phyloP scores from a whole-genome alignment of 2,329 filamentous ascomycete genomes.

The Cladosporium colombiae region DNA sequence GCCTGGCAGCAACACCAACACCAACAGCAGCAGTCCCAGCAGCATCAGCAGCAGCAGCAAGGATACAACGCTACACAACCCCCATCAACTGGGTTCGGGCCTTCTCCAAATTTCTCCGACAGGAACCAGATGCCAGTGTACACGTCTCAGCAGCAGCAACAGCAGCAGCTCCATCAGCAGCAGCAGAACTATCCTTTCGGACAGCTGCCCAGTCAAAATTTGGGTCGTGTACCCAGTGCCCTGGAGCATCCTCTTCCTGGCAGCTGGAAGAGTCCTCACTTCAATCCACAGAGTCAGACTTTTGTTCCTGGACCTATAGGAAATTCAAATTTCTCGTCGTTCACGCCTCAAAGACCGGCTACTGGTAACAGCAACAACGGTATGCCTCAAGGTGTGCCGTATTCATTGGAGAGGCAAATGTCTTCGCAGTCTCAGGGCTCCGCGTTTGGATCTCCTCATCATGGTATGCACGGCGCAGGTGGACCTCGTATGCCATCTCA shows the following conservation, averaged over 20 bases:
- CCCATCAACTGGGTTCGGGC: background rate
- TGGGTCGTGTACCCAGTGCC: constrained; percentile 70
- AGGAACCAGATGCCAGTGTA: constrained; percentile 5
- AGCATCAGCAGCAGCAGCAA: constrained; percentile 28
- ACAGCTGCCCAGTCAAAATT: constrained; percentile 70
- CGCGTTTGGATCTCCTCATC: constrained; percentile 29
- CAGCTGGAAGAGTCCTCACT: constrained; percentile 79
- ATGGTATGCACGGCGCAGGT: constrained; percentile 12
- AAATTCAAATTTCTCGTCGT: constrained; percentile 22
- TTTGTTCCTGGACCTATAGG: constrained; percentile 69
- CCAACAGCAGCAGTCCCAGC: background rate
- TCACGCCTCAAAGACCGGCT: constrained; percentile 28
- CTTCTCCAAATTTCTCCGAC: constrained; percentile 1
- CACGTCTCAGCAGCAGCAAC: background rate
- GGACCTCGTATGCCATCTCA: constrained; percentile 22
- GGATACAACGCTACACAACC: background rate
- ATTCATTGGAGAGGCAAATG: constrained; percentile 32
- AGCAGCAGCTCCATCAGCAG: constrained; percentile 11
- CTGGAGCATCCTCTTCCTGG: constrained; percentile 81
- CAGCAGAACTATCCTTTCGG: constrained; percentile 68
- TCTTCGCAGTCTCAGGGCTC: constrained; percentile 37
- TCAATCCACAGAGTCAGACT: constrained; percentile 92
- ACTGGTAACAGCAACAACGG: constrained; percentile 19
- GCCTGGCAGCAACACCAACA: constrained; percentile 27
- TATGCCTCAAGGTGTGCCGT: constrained; percentile 19